Evolutionary conservation across 179 eudicot genomes (phyloP), one percentile per base, ranked within the genome.

Genomic region (Spergularia azorica): DNA sequence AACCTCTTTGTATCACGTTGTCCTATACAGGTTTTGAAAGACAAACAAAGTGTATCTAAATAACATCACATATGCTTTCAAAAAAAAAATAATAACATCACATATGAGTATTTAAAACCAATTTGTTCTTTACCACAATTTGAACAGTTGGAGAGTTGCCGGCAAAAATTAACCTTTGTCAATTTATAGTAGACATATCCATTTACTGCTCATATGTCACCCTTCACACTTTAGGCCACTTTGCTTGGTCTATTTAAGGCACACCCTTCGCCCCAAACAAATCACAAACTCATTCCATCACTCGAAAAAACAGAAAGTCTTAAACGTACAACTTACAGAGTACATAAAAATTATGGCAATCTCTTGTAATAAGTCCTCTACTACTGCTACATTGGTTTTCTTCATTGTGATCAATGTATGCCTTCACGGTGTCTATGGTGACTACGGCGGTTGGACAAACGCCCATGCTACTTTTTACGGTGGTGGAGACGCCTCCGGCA

Each of bases 401-500:
- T 6, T 90, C 63, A 39, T 83, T 76, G 51, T 86, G 71, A 76
- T 79, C 77, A 73, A 63, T 51, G 50, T 81, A 8, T 79, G 73
- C 75, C 26, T 86, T 7, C 74, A 48, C 8, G 73, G 74, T n/a
- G 63, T 68, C 18, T 75, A 74, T 46, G 89, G 76, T 11, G 86
- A 77, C 74, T 84, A 84, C 57, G 91, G 88, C 18, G 89, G 88
- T 36, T 79, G 82, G 85, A 12, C 63, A 1, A 52, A 17, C n/a
- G 85, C 76, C 56, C 85, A 85, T 67, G 85, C 83, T 21, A 85
- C 85, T 41, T 84, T 76, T 69, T 82, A 82, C 59, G 86, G 84
- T 11, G 86, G 84, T 54, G 77, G 84, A 4, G 86, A 84, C 32
- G 86, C 86, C 7, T 84, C 86, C 15, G 86, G 86, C 18, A 84